Base-by-base conservation (phyloP, 1,139 yeast genomes). In the Yamadazyma oceani region DNA sequence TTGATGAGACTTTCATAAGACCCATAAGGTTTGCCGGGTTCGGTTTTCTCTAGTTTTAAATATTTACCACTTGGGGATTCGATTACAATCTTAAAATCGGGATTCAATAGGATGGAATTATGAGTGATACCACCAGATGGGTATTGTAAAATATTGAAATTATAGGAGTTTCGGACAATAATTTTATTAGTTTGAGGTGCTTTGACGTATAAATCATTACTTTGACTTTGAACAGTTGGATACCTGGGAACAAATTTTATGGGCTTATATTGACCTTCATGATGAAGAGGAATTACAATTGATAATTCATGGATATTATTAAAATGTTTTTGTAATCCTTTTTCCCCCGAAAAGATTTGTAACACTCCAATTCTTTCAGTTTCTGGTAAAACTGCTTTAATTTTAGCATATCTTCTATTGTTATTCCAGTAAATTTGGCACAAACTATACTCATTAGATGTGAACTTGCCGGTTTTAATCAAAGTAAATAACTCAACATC, bases 11-110 rank as follows among this genome's bases (percentile, higher is more conserved):
- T 62, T 44, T 75, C 81, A 77, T 82, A 86, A 0, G 73, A 57
- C 0, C 87, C 83, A 46, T 56, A 70, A 35, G 76, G 73, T 35
- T 59, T 58, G 33, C 57, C 51, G 5, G 64, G 64, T 15, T 77
- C 82, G 16, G 68, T 64, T 42, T 76, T 72, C 25, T 59, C 60
- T 40, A 90, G 64, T 50, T 84, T 80, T 48, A 75, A 75, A 46
- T 86, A 77, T 46, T 83, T 82, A 0, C 96, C 96, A 1, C 87
- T 78, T 1, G 97, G 97, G 0, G 92, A 76, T 55, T 86, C 92
- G 17, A 90, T 62, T 2, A 86, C 90, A 38, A 88, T 54, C 44
- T 80, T 80, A 50, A 66, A 75, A 58, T 51, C 78, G 36, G 42
- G 73, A 61, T 45, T 73, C 53, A 45, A 69, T 51, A 50, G 55